phyloP scores from a whole-genome alignment of 139 green algal genomes.

The Ettlia oleoabundans region DNA sequence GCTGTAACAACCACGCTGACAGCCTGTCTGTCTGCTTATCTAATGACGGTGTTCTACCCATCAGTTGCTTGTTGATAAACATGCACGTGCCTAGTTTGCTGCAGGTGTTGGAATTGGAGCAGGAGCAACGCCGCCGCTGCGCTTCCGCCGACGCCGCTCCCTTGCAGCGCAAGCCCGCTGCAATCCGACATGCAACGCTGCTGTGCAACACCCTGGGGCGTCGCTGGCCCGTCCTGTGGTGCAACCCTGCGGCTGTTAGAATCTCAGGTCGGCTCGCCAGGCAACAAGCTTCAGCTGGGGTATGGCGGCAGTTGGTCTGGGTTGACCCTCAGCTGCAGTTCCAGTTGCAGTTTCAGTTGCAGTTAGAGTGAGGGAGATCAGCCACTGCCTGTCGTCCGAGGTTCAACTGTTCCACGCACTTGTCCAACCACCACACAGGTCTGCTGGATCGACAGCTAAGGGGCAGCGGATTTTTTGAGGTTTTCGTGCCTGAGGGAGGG shows the following conservation, averaged over 20 bases:
- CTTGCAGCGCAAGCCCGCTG: neutral
- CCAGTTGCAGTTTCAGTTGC: too few species aligned
- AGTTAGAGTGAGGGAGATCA: neutral
- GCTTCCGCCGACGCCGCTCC: neutral
- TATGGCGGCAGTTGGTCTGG: too few species aligned
- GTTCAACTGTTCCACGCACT: neutral
- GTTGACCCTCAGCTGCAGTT: too few species aligned
- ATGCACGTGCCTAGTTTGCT: too few species aligned
- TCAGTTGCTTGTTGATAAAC: too few species aligned
- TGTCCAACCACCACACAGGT: neutral
- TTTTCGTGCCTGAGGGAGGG: neutral
- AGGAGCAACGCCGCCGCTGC: neutral
- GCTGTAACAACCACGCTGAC: too few species aligned
- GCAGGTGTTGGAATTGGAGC: neutral
- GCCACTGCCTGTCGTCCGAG: neutral
- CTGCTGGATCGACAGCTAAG: neutral
- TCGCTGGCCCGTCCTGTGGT: slow-evolving; percentile 17
- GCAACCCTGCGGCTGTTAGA: neutral
- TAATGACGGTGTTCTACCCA: too few species aligned
- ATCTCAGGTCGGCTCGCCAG: neutral
- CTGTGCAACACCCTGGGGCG: slow-evolving; percentile 1
- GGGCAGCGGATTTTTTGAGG: slow-evolving; percentile 1
- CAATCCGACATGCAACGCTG: neutral
- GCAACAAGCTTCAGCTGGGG: neutral
- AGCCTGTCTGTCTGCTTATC: too few species aligned